Percentiles rank a stretch among this genome's conserved stretches.
These are phyloP conservation scores for Besnoitia besnoiti DNA, from an alignment of 169 alveolate species.

Conservation along the genomic window DNA sequence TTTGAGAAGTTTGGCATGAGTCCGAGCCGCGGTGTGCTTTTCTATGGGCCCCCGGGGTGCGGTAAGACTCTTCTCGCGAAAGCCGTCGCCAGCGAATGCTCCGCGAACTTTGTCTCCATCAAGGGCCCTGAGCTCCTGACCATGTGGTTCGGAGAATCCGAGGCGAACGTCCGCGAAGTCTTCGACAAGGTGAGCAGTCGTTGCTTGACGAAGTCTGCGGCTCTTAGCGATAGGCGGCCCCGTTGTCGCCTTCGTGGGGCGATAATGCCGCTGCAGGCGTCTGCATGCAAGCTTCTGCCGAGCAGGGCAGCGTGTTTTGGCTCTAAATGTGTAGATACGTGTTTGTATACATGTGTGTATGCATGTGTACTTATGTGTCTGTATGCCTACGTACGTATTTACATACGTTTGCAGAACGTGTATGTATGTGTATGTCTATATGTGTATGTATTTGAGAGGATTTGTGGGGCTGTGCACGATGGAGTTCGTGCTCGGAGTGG, in stretches of 20 bases:
- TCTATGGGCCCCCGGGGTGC: slow-evolving; percentile 99
- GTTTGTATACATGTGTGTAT: no score
- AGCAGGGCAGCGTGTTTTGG: no score
- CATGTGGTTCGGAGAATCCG: slow-evolving; percentile 99
- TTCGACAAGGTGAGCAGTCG: slow-evolving; percentile 97
- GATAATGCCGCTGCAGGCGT: no score
- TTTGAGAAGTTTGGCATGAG: slow-evolving; percentile 96
- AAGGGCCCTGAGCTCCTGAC: slow-evolving; percentile 99
- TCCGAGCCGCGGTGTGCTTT: slow-evolving; percentile 99
- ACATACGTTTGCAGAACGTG: no score
- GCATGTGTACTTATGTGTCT: no score
- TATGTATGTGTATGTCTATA: slow-evolving; percentile 6
- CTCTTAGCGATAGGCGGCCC: no score
- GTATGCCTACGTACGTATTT: no score
- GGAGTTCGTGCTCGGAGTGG: not conserved
- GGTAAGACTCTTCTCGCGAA: slow-evolving; percentile 93
- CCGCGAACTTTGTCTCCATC: slow-evolving; percentile 98
- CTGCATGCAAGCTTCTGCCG: no score
- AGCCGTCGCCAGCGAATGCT: slow-evolving; percentile 92
- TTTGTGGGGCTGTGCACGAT: not conserved
- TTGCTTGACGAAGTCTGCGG: no score
- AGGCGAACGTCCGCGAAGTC: slow-evolving; percentile 99
- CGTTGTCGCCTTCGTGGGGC: no score
- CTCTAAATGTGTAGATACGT: no score
- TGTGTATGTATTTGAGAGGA: not conserved